Evolutionary conservation across 768 basidiomycete species (phyloP).

Genomic region (Russula vinacea): DNA sequence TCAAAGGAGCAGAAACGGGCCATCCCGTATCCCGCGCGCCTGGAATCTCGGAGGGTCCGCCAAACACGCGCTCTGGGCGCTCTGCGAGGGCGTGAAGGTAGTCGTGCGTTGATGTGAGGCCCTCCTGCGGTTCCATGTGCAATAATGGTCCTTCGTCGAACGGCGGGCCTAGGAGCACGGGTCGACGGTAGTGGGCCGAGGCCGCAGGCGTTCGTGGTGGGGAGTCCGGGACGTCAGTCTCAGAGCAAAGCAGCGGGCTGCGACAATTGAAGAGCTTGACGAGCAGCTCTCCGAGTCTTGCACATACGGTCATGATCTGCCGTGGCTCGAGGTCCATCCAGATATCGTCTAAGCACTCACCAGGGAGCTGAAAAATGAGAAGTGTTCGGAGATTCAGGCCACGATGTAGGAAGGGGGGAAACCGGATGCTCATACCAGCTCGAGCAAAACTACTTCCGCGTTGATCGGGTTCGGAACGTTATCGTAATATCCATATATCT

Average conservation of each 20-base stretch:
- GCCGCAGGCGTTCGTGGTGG: slow-evolving; percentile 19
- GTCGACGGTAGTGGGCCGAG: slow-evolving; percentile 22
- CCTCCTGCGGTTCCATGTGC: slow-evolving; percentile 32
- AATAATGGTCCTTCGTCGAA: slow-evolving; percentile 35
- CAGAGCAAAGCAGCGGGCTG: slow-evolving; percentile 32
- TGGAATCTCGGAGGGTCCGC: not conserved
- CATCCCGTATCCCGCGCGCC: slow-evolving; percentile 27
- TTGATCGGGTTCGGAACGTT: slow-evolving; percentile 34
- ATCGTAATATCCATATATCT: slow-evolving; percentile 36
- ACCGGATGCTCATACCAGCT: slow-evolving; percentile 32
- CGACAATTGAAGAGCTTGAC: slow-evolving; percentile 35
- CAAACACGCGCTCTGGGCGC: slow-evolving; percentile 35
- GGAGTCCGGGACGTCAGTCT: slow-evolving; percentile 32
- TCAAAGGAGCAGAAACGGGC: slow-evolving; percentile 29
- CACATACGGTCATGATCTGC: slow-evolving; percentile 32
- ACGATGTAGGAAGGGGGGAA: not conserved
- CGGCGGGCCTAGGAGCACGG: slow-evolving; percentile 33
- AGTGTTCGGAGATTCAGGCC: slow-evolving; percentile 18
- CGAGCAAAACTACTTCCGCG: slow-evolving; percentile 37
- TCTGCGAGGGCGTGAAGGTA: slow-evolving; percentile 34
- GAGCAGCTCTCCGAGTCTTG: slow-evolving; percentile 34
- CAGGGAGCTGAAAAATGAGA: slow-evolving; percentile 31
- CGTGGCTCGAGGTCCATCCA: slow-evolving; percentile 32
- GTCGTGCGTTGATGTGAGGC: slow-evolving; percentile 32
- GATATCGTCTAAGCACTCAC: slow-evolving; percentile 33